phyloP scores from a whole-genome alignment of 1,284 basidiomycete species.

The Trichosporon asahii region DNA sequence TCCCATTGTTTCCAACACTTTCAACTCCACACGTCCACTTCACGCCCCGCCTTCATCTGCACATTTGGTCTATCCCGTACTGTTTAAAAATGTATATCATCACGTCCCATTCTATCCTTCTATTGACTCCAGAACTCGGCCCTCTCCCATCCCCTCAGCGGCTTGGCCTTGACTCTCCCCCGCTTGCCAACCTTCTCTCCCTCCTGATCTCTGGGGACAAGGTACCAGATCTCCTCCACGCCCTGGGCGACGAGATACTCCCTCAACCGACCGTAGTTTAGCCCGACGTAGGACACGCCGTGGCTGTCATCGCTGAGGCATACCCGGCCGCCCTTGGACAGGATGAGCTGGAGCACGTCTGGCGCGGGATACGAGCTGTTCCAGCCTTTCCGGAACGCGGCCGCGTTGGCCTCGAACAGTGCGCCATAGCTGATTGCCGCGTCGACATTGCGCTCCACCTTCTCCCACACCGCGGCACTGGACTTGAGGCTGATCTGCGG shows the following conservation, averaged over 20 bases:
- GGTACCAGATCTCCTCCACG: slow-evolving; percentile 69
- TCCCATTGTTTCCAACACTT: not conserved
- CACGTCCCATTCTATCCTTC: not conserved
- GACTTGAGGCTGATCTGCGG: slow-evolving; percentile 58
- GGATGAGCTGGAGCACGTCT: slow-evolving; percentile 75
- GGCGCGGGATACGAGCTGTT: slow-evolving; percentile 72
- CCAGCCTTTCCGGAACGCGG: slow-evolving; percentile 92
- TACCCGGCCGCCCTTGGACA: slow-evolving; percentile 65
- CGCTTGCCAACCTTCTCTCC: slow-evolving; percentile 54
- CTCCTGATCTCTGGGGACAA: slow-evolving; percentile 38
- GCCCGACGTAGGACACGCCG: slow-evolving; percentile 78
- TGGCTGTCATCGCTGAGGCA: slow-evolving; percentile 95
- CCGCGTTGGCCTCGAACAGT: slow-evolving; percentile 88
- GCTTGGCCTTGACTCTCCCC: slow-evolving; percentile 33
- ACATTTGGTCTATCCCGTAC: not conserved
- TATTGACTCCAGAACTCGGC: slow-evolving; percentile 34
- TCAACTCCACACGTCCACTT: not conserved
- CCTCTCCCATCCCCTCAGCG: slow-evolving; percentile 25
- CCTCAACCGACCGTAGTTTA: slow-evolving; percentile 71
- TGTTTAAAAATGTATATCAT: not conserved
- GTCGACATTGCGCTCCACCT: slow-evolving; percentile 70
- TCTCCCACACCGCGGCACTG: slow-evolving; percentile 60
- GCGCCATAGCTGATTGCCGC: slow-evolving; percentile 79
- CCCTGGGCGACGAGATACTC: slow-evolving; percentile 65
- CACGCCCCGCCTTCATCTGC: not conserved